A percentile compares a stretch with the other conserved stretches of the same genome.
phyloP scores from a whole-genome alignment of 23 red algal genomes.

The Gracilariopsis chorda region DNA sequence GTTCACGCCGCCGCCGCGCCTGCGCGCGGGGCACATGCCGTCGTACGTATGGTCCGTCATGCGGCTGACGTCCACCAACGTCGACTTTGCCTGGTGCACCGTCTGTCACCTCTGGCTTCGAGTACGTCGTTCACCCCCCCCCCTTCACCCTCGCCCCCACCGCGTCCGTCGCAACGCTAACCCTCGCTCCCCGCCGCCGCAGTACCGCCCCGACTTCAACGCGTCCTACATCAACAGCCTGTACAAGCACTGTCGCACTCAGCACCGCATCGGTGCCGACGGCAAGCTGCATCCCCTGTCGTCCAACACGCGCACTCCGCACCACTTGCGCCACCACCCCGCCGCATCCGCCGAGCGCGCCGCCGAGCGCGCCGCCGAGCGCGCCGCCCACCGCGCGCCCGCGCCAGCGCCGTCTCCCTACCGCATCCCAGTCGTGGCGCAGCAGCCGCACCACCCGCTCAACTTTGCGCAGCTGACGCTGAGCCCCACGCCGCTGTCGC shows the following conservation, averaged over 20 bases:
- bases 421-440: neutral
- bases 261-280: conserved; percentile 25
- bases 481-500: neutral
- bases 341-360: neutral
- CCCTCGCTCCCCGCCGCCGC: neutral
- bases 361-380: neutral
- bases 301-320: neutral
- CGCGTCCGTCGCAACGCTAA: neutral
- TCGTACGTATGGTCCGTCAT: conserved; percentile 48
- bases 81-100: conserved; percentile 60
- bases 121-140: neutral
- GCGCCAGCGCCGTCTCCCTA: neutral
- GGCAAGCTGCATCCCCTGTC: neutral
- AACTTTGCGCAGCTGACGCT: neutral
- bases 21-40: neutral
- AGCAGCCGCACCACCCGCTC: neutral
- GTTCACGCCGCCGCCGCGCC: conserved; percentile 16
- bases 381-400: neutral
- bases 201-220: conserved; percentile 41
- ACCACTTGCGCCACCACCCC: neutral
- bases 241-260: conserved; percentile 50
- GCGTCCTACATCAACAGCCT: conserved; percentile 26
- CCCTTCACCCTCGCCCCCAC: neutral
- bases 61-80: conserved; percentile 35
- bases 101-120: conserved; percentile 25